Percentiles rank a stretch among this genome's conserved stretches.
These are phyloP conservation scores for Eutrema japonicum DNA, from an alignment of 345 rosid genomes.

Conservation along the genomic window DNA sequence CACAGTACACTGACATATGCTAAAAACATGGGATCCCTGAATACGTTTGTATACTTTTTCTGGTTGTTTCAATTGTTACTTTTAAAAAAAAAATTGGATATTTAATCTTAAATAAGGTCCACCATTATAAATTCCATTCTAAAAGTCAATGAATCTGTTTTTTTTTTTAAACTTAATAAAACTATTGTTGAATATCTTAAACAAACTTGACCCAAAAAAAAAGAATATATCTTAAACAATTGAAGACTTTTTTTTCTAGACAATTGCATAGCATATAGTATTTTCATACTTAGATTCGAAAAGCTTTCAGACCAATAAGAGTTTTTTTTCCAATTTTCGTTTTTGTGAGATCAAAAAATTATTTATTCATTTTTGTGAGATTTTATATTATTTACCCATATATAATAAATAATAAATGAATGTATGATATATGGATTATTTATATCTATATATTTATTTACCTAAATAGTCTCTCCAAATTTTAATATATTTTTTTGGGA, in stretches of 20 bases:
- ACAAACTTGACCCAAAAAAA: too few species aligned
- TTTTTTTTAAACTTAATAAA: not conserved
- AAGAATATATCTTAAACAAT: not conserved
- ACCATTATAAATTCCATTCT: not conserved
- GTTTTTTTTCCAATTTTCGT: not conserved
- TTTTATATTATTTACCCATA: too few species aligned
- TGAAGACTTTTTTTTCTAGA: not conserved
- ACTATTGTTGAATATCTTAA: not conserved
- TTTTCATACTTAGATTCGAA: not conserved
- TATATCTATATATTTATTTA: too few species aligned
- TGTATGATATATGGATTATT: too few species aligned
- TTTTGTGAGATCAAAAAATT: not conserved
- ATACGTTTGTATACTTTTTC: not conserved
- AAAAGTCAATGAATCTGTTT: conserved; percentile 15
- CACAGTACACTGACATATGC: not conserved
- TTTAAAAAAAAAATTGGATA: not conserved
- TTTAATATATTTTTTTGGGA: too few species aligned
- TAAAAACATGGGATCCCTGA: not conserved
- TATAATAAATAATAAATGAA: too few species aligned
- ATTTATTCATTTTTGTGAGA: not conserved
- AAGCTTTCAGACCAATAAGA: not conserved
- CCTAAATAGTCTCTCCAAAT: too few species aligned
- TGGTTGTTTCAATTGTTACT: not conserved
- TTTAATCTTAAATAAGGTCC: not conserved
- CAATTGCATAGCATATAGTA: not conserved